These are phyloP conservation scores for Moniliophthora roreri DNA, from an alignment of 1,284 basidiomycete species.

Conservation along the genomic window DNA sequence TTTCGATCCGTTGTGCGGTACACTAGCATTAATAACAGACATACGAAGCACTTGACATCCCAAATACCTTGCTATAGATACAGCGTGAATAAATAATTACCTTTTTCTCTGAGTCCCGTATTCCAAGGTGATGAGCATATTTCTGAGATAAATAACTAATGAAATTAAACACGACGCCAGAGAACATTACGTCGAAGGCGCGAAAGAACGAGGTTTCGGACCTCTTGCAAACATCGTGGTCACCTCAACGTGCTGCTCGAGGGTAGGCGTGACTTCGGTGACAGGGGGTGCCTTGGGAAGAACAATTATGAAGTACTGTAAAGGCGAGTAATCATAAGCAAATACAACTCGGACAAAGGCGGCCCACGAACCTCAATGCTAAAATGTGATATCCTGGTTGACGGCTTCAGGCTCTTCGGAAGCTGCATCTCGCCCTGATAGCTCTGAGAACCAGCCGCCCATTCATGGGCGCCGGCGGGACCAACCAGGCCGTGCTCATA, in stretches of 20 bases:
- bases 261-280: slow-evolving; percentile 3
- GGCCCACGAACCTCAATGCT: slow-evolving; percentile 33
- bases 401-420: slow-evolving; percentile 36
- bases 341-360: not conserved
- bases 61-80: no score
- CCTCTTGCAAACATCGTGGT: slow-evolving; percentile 31
- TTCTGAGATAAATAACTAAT: not conserved
- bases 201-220: slow-evolving; percentile 24
- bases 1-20: no score
- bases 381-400: slow-evolving; percentile 35
- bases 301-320: slow-evolving; percentile 32
- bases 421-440: slow-evolving; percentile 44
- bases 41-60: no score
- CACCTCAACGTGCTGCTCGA: slow-evolving; percentile 31
- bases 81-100: no score
- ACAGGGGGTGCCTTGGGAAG: slow-evolving; percentile 18
- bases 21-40: no score
- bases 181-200: slow-evolving; percentile 7
- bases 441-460: slow-evolving; percentile 17
- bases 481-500: slow-evolving; percentile 15
- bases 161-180: no score
- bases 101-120: no score
- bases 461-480: slow-evolving; percentile 7
- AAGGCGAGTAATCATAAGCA: not conserved
- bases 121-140: not conserved